Conservation (phyloP, 2,329 filamentous ascomycete genomes). For the Coniochaeta sp. region DNA sequence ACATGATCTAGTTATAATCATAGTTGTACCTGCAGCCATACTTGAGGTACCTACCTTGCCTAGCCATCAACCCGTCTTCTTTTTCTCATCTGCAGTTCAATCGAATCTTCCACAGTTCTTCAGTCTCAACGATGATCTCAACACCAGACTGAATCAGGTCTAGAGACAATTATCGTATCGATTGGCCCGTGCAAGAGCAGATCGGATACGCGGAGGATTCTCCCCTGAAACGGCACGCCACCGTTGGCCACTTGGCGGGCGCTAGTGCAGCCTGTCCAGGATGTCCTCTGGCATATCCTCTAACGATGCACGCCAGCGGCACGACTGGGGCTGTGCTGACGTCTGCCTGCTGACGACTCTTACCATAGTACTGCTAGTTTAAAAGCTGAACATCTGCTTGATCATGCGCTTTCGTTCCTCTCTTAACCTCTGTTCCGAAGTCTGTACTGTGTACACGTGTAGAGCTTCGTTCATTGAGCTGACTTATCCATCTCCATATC, state of each 20-base stretch:
- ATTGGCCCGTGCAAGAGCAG: not conserved
- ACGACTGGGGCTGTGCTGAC: slow-evolving; percentile 3
- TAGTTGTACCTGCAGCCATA: too few relatives aligned
- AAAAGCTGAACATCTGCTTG: not conserved
- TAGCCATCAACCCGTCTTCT: too few relatives aligned
- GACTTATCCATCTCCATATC: not conserved
- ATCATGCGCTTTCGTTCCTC: not conserved
- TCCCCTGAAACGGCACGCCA: not conserved
- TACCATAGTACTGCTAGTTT: not conserved
- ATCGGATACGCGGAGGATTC: not conserved
- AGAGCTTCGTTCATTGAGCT: not conserved
- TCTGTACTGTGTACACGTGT: too few relatives aligned
- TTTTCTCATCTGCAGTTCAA: too few relatives aligned
- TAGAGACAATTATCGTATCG: not conserved
- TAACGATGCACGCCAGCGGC: slow-evolving; percentile 2
- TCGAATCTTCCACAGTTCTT: too few relatives aligned
- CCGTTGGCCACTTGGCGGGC: not conserved
- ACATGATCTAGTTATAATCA: too few relatives aligned
- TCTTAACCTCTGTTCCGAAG: not conserved
- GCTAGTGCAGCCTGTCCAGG: not conserved
- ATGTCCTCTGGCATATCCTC: too few relatives aligned
- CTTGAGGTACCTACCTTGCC: too few relatives aligned
- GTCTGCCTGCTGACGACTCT: slow-evolving; percentile 1
- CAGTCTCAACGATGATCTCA: not conserved
- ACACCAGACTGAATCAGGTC: not conserved